Percentiles rank a stretch among this genome's conserved stretches.
phyloP scores from a whole-genome alignment of 192 early-diverging fungal species.

The Coemansia sp. region DNA sequence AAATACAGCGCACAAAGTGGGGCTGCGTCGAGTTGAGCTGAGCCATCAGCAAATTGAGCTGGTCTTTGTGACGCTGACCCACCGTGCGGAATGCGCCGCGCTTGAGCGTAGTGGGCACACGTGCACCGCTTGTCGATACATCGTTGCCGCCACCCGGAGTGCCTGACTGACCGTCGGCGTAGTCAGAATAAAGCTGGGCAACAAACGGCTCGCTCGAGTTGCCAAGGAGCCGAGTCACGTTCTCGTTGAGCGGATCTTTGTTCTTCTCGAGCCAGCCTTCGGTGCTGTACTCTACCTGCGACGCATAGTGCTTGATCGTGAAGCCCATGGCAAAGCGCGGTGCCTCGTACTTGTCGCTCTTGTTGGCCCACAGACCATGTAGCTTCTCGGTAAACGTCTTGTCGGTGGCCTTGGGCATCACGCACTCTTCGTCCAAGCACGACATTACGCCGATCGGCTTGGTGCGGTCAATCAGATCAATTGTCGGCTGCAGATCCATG shows the following conservation, averaged over 20 bases:
- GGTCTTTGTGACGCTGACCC: slow-evolving; percentile 92
- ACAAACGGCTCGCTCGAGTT: slow-evolving; percentile 79
- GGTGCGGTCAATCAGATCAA: slow-evolving; percentile 96
- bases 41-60: slow-evolving; percentile 84
- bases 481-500: slow-evolving; percentile 94
- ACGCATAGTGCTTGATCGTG: slow-evolving; percentile 92
- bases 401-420: slow-evolving; percentile 95
- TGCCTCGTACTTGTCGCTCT: slow-evolving; percentile 82
- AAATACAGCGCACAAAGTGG: slow-evolving; percentile 98
- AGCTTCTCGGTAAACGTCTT: slow-evolving; percentile 94
- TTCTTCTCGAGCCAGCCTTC: slow-evolving; percentile 97
- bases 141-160: not conserved
- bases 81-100: slow-evolving; percentile 93
- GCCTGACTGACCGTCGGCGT: slow-evolving; percentile 53
- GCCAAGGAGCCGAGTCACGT: slow-evolving; percentile 83
- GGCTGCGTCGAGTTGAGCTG: slow-evolving; percentile 88
- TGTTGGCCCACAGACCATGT: slow-evolving; percentile 82
- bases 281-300: slow-evolving; percentile 89
- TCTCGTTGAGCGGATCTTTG: slow-evolving; percentile 97
- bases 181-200: slow-evolving; percentile 80
- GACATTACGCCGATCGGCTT: slow-evolving; percentile 97
- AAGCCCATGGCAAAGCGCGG: slow-evolving; percentile 88
- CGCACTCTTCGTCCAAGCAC: slow-evolving; percentile 96
- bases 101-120: slow-evolving; percentile 58
- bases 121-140: not conserved